Conservation (phyloP, 1,284 basidiomycete genomes). For the Boletellus deceptivus region DNA sequence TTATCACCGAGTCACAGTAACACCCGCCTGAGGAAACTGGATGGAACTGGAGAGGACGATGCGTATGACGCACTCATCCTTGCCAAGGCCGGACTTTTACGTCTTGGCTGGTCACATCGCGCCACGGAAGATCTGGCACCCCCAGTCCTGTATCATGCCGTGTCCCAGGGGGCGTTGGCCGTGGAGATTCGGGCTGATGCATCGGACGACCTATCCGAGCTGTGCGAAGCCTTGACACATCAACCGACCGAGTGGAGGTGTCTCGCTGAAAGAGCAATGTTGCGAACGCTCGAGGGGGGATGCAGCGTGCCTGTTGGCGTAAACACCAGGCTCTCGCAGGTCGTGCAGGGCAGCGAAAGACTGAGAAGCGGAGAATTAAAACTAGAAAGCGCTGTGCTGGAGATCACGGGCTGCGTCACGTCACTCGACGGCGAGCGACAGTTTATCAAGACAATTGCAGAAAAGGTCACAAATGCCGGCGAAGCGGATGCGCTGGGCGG, state of each 20-base stretch:
- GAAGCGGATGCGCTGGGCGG: constrained; percentile 72
- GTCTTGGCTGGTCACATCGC: constrained; percentile 74
- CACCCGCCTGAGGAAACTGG: constrained; percentile 90
- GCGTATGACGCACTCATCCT: constrained; percentile 90
- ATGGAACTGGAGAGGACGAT: constrained; percentile 65
- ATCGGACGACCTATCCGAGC: constrained; percentile 48
- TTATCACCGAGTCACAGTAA: constrained; percentile 47
- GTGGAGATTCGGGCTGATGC: constrained; percentile 86
- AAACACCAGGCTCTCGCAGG: constrained; percentile 45
- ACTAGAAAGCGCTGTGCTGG: constrained; percentile 42
- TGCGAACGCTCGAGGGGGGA: constrained; percentile 90
- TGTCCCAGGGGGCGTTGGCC: constrained; percentile 91
- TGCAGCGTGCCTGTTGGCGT: constrained; percentile 98
- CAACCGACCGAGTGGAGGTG: constrained; percentile 75
- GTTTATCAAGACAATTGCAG: constrained; percentile 63
- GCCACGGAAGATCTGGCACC: constrained; percentile 77
- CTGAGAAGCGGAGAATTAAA: constrained; percentile 28
- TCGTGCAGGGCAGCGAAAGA: constrained; percentile 26
- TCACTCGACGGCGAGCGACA: constrained; percentile 69
- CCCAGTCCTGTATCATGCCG: constrained; percentile 83
- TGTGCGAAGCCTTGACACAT: constrained; percentile 72
- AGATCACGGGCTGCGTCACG: constrained; percentile 78
- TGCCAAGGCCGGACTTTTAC: constrained; percentile 91
- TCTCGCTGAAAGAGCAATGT: constrained; percentile 82
- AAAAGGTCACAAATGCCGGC: constrained; percentile 49